Evolutionary conservation across 2,329 filamentous ascomycete species (phyloP).

Genomic region (Westerdykella aurantiaca): DNA sequence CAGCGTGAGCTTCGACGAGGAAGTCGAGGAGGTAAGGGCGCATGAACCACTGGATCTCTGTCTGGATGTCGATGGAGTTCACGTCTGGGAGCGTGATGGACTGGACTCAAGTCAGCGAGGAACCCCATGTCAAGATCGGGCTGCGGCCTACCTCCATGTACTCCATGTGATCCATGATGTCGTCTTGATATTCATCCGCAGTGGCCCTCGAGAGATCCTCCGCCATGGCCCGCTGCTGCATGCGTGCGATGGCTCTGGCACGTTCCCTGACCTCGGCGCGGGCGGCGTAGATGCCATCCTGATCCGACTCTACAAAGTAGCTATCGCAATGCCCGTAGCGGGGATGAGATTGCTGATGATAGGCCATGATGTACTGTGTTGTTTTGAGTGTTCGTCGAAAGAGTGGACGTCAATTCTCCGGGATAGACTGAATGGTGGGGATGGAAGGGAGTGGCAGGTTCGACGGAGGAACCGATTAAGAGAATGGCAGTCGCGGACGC

Average conservation of each 20-base stretch:
- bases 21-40: slow-evolving; percentile 96
- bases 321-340: slow-evolving; percentile 61
- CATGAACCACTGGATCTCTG: slow-evolving; percentile 99
- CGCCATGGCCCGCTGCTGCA: slow-evolving; percentile 81
- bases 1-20: slow-evolving; percentile 91
- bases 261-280: slow-evolving; percentile 68
- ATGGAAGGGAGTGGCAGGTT: slow-evolving; percentile 38
- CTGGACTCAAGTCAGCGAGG: slow-evolving; percentile 38
- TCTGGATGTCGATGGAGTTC: slow-evolving; percentile 97
- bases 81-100: slow-evolving; percentile 89
- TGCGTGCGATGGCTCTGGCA: slow-evolving; percentile 69
- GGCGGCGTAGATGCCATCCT: slow-evolving; percentile 48
- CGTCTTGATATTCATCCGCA: slow-evolving; percentile 86
- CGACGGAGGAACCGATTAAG: slow-evolving; percentile 39
- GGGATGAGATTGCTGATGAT: slow-evolving; percentile 46
- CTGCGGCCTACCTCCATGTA: slow-evolving; percentile 71
- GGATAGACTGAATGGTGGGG: slow-evolving; percentile 36
- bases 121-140: slow-evolving; percentile 4
- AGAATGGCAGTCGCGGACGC: slow-evolving; percentile 48
- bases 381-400: slow-evolving; percentile 33
- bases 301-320: slow-evolving; percentile 60
- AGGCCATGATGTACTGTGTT: slow-evolving; percentile 49
- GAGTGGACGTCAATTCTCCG: slow-evolving; percentile 46
- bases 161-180: slow-evolving; percentile 90
- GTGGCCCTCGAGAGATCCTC: slow-evolving; percentile 82